Base-by-base conservation (phyloP, 2,329 filamentous ascomycete genomes). In the Lachnellula arida region DNA sequence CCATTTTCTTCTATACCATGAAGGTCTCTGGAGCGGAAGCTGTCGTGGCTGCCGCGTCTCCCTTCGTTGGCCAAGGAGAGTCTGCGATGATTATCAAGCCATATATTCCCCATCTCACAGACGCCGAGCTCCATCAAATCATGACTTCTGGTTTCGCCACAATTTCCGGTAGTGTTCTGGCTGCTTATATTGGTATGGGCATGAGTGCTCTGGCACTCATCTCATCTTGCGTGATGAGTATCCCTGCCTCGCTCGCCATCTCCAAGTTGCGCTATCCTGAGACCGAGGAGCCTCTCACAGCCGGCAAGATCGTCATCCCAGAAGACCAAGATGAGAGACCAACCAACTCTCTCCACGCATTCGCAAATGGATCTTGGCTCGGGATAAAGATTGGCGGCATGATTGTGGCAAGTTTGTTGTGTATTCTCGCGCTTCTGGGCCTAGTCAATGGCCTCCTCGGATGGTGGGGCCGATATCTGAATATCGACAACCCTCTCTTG, bases 151-250 rank as follows among this genome's bases (percentile, higher is more conserved):
- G 91, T 60, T 96, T 95, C 65, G 91, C 92, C 23, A 96, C 92
- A 47, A 96, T 97, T 65, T 89, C 91, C 12, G 92, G 92, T 59
- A 91, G 86, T 66, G 89, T 95, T 12, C 77, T 97, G 39, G 87
- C 94, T 28, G 89, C 88, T 14, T 97, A 96, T 72, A 92, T 96
- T 60, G 77, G 79, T 28, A 84, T 96, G 66, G 91, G 91, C 42
- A 79, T 96, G 54, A 94, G 91, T 71, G 78, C 89, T 0, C 88
- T 95, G 71, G 91, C 89, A 3, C 78, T 97, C 47, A 87, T 96
- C 28, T 96, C 90, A 2, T 92, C 89, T 7, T 96, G 91, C 70
- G 91, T 96, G 71, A 97, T 97, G 92, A 92, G 88, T 65, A 96
- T 96, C 61, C 92, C 92, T 0, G 91, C 91, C 1, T 95, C 91